Evolutionary conservation across 306 rosid species (phyloP), one percentile per base, ranked within the genome.

Genomic region (Quercus agrifolia): DNA sequence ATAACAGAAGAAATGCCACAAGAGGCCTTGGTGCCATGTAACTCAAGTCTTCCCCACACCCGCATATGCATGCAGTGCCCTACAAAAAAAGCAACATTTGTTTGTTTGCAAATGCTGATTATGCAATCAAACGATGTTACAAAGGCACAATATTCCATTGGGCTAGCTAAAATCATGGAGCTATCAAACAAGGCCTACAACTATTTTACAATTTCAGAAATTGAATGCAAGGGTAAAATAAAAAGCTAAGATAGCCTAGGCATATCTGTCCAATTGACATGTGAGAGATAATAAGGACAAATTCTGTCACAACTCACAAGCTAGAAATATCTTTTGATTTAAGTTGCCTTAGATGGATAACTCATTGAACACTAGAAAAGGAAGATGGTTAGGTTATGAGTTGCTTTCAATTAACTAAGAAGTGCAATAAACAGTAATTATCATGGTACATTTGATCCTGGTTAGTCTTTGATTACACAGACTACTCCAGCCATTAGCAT

Each of bases 361-460:
- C 46, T 8, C 46, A 8, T 11, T 49, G 14, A 49, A 49, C 54
- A 3, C 54, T 49, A 49, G 17, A 49, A 49, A 49, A 12, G 54
- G 14, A 12, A 49, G 54, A 49, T 49, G 54, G 17, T 11, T 28
- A 62, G 15, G 41, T 3, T 6, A 31, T 6, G 46, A 15, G 11
- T 15, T 64, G 70, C 46, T 30, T 35, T 49, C 54, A 49, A 49
- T 49, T n/a, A 64, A 64, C 31, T 64, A 33, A 33, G 76, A 77
- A 35, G 44, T 23, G 56, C 7, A 23, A 64, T 8, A 49, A 13
- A 52, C 2, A 19, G 31, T 81, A 66, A 21, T 23, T 75, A 55
- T 19, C 25, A 83, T 7, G 72, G 52, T 78, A 73, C 70, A 78
- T 55, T 33, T 76, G 66, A 67, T 67, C 35, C 33, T 73, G 17